A percentile compares a stretch with the other conserved stretches of the same genome.
These are phyloP conservation scores for Populus deltoides DNA, from an alignment of 345 rosid genomes.

Conservation along the genomic window DNA sequence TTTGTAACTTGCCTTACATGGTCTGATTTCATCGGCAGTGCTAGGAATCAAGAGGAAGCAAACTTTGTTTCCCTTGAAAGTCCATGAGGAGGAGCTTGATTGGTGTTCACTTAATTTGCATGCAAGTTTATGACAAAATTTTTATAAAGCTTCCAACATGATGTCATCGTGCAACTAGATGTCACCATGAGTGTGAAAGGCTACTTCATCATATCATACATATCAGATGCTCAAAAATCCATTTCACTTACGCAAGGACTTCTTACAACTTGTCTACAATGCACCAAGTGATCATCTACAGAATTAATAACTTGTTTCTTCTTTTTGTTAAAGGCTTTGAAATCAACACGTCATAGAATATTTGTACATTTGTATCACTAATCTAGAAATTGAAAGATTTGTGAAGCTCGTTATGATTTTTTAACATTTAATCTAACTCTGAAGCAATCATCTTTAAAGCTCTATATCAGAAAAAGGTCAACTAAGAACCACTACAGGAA, in stretches of 20 bases:
- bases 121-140: no score
- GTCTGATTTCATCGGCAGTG: no score
- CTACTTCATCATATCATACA: neutral
- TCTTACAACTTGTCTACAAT: neutral
- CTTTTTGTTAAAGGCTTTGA: neutral
- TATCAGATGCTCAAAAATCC: neutral
- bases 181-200: no score
- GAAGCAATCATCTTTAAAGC: neutral
- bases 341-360: neutral
- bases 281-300: neutral
- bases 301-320: neutral
- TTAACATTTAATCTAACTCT: no score
- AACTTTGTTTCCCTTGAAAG: no score
- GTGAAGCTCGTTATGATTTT: neutral
- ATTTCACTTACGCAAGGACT: neutral
- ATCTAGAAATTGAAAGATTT: neutral
- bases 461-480: neutral
- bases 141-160: no score
- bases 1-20: neutral
- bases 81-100: no score
- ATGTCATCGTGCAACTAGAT: no score
- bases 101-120: no score
- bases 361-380: neutral
- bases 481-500: no score
- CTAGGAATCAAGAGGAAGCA: no score